phyloP scores from a whole-genome alignment of 1,284 basidiomycete species.

The Porogramme epimiltina region DNA sequence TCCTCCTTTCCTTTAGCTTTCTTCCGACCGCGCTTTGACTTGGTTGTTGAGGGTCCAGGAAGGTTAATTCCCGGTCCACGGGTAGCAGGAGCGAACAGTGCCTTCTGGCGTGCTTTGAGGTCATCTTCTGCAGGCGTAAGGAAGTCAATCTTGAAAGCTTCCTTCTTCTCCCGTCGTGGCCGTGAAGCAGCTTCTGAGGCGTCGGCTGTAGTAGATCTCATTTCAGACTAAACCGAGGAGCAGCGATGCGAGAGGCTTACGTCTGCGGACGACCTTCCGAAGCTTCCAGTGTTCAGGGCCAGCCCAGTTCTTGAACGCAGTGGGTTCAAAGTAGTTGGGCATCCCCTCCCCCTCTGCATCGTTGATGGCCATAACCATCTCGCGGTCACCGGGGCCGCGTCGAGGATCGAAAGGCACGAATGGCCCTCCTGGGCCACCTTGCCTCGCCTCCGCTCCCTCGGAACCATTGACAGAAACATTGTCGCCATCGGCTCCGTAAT shows the following conservation, averaged over 20 bases:
- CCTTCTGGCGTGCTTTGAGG: slow-evolving; percentile 73
- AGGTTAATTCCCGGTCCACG: slow-evolving; percentile 69
- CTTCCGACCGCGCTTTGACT: slow-evolving; percentile 37
- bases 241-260: slow-evolving; percentile 44
- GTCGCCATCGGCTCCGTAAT: slow-evolving; percentile 47
- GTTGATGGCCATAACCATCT: slow-evolving; percentile 85
- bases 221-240: background rate
- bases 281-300: slow-evolving; percentile 99
- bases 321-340: slow-evolving; percentile 95
- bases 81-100: slow-evolving; percentile 80
- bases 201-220: slow-evolving; percentile 44
- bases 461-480: slow-evolving; percentile 41
- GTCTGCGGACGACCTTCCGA: slow-evolving; percentile 70
- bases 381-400: slow-evolving; percentile 67
- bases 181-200: slow-evolving; percentile 51
- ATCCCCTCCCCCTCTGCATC: slow-evolving; percentile 55
- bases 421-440: slow-evolving; percentile 41
- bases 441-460: slow-evolving; percentile 28
- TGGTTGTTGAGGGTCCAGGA: slow-evolving; percentile 51
- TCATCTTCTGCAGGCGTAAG: slow-evolving; percentile 60
- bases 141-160: slow-evolving; percentile 91
- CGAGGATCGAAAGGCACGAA: slow-evolving; percentile 83
- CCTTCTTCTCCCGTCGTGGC: slow-evolving; percentile 77
- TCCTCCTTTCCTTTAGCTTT: slow-evolving; percentile 52
- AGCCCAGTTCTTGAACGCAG: slow-evolving; percentile 94